A percentile compares a stretch with the other conserved stretches of the same genome.
Conservation (phyloP, 768 basidiomycete genomes). For the Pluteus cervinus region DNA sequence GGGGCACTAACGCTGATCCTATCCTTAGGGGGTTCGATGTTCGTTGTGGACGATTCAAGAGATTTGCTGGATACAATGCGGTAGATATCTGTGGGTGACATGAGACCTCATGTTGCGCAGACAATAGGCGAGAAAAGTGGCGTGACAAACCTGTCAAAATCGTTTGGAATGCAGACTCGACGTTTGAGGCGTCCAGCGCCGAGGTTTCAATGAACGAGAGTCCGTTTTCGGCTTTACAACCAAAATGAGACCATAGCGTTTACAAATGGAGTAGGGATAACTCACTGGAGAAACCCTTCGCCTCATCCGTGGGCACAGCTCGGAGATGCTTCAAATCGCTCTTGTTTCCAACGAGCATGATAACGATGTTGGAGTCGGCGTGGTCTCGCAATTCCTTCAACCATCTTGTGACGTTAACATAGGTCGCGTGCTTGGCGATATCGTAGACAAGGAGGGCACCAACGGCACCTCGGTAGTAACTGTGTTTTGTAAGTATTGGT, state of each 20-base stretch:
- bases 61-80: slow-evolving; percentile 95
- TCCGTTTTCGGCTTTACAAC: slow-evolving; percentile 71
- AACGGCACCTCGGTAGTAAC: slow-evolving; percentile 96
- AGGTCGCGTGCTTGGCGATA: slow-evolving; percentile 91
- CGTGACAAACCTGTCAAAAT: slow-evolving; percentile 74
- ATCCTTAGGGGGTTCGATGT: slow-evolving; percentile 75
- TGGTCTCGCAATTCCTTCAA: slow-evolving; percentile 96
- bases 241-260: not conserved
- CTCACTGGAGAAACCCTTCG: slow-evolving; percentile 83
- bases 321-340: slow-evolving; percentile 97
- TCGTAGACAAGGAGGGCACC: slow-evolving; percentile 92
- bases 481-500: slow-evolving; percentile 20
- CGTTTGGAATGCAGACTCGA: slow-evolving; percentile 95
- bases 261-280: slow-evolving; percentile 10
- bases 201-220: slow-evolving; percentile 98
- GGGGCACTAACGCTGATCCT: slow-evolving; percentile 82
- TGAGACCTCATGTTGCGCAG: too few relatives aligned
- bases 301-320: slow-evolving; percentile 97
- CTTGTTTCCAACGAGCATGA: slow-evolving; percentile 98
- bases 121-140: not conserved
- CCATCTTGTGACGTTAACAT: slow-evolving; percentile 92
- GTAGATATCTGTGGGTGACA: slow-evolving; percentile 84
- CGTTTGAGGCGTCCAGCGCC: slow-evolving; percentile 98
- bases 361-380: slow-evolving; percentile 88
- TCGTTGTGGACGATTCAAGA: slow-evolving; percentile 77